A percentile compares a stretch with the other conserved stretches of the same genome.
Evolutionary conservation across 2,329 filamentous ascomycete species (phyloP).

Genomic region (Piedraia hortae): DNA sequence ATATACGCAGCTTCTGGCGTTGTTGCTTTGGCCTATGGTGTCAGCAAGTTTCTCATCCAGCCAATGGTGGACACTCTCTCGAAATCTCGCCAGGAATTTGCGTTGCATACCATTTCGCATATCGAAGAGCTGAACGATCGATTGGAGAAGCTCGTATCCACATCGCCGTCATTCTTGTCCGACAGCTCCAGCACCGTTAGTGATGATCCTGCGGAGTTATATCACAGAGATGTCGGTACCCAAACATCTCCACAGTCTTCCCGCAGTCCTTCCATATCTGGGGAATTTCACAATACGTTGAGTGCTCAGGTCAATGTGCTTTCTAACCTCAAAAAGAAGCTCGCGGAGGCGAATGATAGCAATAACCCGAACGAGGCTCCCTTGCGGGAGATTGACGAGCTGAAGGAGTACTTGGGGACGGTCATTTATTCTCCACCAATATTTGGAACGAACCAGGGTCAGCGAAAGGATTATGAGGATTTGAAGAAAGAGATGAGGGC

Average conservation of each 20-base stretch:
- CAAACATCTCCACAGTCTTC: conserved; percentile 36
- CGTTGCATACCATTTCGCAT: conserved; percentile 23
- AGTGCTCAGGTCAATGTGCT: conserved; percentile 11
- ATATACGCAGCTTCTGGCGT: conserved; percentile 28
- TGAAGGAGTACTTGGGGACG: conserved; percentile 38
- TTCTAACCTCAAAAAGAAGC: conserved; percentile 21
- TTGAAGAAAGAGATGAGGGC: conserved; percentile 49
- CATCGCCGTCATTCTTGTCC: conserved; percentile 4
- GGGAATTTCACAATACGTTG: neutral
- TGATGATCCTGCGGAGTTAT: conserved; percentile 47
- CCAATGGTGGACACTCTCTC: conserved; percentile 30
- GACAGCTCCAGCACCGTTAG: conserved; percentile 18
- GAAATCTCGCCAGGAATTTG: conserved; percentile 29
- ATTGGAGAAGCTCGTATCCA: conserved; percentile 14
- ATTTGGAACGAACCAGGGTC: conserved; percentile 1
- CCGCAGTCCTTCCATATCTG: conserved; percentile 8
- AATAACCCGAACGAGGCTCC: conserved; percentile 21
- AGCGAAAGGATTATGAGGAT: conserved; percentile 25
- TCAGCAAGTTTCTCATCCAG: conserved; percentile 38
- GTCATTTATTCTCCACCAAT: conserved; percentile 19
- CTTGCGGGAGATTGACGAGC: conserved; percentile 20
- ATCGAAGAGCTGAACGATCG: conserved; percentile 28
- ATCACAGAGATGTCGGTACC: conserved; percentile 54
- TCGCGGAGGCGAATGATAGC: too few relatives aligned
- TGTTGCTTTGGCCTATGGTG: conserved; percentile 35